phyloP scores from a whole-genome alignment of 345 rosid genomes.

The Moricandia arvensis region DNA sequence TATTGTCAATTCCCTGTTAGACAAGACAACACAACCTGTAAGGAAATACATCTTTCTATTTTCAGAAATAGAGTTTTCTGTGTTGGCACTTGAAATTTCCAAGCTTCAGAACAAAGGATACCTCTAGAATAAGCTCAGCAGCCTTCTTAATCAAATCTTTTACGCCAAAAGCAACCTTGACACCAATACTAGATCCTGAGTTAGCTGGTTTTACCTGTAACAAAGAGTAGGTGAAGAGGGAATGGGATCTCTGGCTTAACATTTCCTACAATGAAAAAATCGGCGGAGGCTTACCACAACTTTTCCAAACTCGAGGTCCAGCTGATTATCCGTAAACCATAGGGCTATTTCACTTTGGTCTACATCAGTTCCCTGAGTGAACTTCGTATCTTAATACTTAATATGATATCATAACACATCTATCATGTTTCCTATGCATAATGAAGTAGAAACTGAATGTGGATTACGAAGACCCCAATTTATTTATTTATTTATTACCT shows the following conservation, averaged over 20 bases:
- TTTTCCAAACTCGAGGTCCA: slow-evolving; percentile 72
- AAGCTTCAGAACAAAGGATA: slow-evolving; percentile 32
- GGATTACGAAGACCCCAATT: neutral
- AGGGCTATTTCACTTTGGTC: slow-evolving; percentile 50
- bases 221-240: slow-evolving; percentile 12
- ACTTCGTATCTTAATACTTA: slow-evolving; percentile 1
- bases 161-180: slow-evolving; percentile 85
- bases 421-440: too few relatives aligned
- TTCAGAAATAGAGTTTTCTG: neutral
- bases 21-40: slow-evolving; percentile 2
- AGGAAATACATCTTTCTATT: neutral
- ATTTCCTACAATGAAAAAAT: slow-evolving; percentile 9
- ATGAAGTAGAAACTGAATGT: neutral
- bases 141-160: slow-evolving; percentile 74
- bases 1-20: slow-evolving; percentile 76
- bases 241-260: slow-evolving; percentile 4
- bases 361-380: slow-evolving; percentile 51
- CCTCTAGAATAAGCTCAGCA: slow-evolving; percentile 64
- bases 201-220: slow-evolving; percentile 84
- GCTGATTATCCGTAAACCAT: slow-evolving; percentile 72
- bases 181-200: slow-evolving; percentile 98
- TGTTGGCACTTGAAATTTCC: neutral
- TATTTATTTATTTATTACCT: slow-evolving; percentile 44
- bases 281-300: slow-evolving; percentile 66
- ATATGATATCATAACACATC: neutral